Percentiles rank a stretch among this genome's conserved stretches.
Conservation (phyloP, 768 basidiomycete genomes). For the Hysterangium stoloniferum region DNA sequence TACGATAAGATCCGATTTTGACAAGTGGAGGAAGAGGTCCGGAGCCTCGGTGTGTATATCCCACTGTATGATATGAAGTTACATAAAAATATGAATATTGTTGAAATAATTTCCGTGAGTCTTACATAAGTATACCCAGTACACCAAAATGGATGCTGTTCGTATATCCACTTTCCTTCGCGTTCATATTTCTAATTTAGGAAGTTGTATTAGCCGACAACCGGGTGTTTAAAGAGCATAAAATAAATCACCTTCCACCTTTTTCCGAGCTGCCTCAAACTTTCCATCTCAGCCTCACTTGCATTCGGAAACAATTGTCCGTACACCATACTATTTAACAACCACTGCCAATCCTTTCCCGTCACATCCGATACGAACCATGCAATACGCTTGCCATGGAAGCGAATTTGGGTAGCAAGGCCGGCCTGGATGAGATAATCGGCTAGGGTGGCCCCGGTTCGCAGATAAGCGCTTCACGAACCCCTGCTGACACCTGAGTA, state of each 20-base stretch:
- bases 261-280: conserved; percentile 66
- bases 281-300: conserved; percentile 71
- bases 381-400: conserved; percentile 93
- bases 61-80: conserved; percentile 34
- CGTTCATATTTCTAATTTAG: conserved; percentile 62
- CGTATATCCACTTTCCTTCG: conserved; percentile 90
- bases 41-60: conserved; percentile 77
- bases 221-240: background rate
- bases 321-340: conserved; percentile 79
- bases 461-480: background rate
- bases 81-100: background rate
- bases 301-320: conserved; percentile 88
- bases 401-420: conserved; percentile 72
- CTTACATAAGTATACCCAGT: conserved; percentile 78
- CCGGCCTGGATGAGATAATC: conserved; percentile 92
- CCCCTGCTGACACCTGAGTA: background rate
- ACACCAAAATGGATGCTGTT: conserved; percentile 92
- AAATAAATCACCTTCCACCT: conserved; percentile 66
- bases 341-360: conserved; percentile 90
- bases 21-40: conserved; percentile 87
- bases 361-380: conserved; percentile 97
- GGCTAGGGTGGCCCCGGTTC: conserved; percentile 34
- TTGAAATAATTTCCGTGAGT: conserved; percentile 2
- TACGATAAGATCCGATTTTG: conserved; percentile 75
- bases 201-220: background rate